Evolutionary conservation across 495 filamentous ascomycete genomes (phyloP).

Genomic region (Tuber indicum): DNA sequence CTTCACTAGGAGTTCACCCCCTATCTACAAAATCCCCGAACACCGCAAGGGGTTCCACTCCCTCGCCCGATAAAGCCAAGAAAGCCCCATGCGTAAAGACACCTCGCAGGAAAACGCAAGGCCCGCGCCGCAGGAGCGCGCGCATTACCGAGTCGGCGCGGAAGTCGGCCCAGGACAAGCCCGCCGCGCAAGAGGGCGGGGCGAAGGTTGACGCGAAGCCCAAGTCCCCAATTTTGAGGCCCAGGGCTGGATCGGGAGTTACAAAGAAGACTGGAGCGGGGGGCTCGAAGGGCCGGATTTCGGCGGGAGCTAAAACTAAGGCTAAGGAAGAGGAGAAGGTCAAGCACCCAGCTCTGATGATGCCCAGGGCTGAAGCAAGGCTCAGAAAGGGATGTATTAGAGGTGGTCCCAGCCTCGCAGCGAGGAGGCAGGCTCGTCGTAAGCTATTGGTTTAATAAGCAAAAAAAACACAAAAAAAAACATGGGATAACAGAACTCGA

Average conservation of each 20-base stretch:
- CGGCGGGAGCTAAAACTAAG: not conserved
- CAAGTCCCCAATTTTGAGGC: not conserved
- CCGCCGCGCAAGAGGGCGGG: not conserved
- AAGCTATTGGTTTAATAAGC: not conserved
- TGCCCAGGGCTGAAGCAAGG: too few species aligned
- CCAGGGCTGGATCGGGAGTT: not conserved
- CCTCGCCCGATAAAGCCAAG: too few species aligned
- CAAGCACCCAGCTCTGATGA: not conserved
- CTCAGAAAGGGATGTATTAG: not conserved
- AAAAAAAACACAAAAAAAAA: not conserved
- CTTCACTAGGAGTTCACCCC: too few species aligned
- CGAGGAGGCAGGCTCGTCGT: not conserved
- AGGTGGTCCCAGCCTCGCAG: not conserved
- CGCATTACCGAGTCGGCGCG: too few species aligned
- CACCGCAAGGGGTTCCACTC: too few species aligned
- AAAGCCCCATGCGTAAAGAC: too few species aligned
- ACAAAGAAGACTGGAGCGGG: not conserved
- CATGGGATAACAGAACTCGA: not conserved
- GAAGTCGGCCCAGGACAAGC: too few species aligned
- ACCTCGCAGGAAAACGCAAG: too few species aligned
- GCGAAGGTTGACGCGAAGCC: not conserved
- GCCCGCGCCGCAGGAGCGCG: too few species aligned
- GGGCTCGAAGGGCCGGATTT: not conserved
- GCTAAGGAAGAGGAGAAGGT: not conserved
- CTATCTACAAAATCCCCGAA: too few species aligned